Base-by-base conservation (phyloP, 441 rosid species). In the Gossypium schwendimanii region DNA sequence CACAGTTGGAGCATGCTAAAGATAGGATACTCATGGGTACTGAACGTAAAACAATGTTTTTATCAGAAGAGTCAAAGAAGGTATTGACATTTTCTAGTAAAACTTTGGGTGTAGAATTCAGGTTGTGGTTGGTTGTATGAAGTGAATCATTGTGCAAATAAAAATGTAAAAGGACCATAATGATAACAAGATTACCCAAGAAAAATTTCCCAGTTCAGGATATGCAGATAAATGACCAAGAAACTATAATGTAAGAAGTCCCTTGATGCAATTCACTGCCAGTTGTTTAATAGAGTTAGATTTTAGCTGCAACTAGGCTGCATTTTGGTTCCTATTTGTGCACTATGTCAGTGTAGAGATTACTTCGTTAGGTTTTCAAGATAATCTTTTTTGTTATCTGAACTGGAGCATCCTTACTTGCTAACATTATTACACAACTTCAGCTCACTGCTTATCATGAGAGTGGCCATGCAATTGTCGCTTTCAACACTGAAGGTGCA, bases 391-490 rank as follows among this genome's bases (percentile, higher is more conserved):
- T 14, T 57, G 67, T 71, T 63, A 59, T 23, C 39, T 52, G 9
- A 53, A 73, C 41, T 36, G 36, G 63, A 47, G 69, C 77, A 23
- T 63, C 52, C 26, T 31, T 69, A 36, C 62, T 77, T 72, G 24
- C 67, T 77, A 68, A 78, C 33, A 23, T 70, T 39, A n/a, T 54
- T 20, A 7, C 21, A 3, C 59, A 45, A 63, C 77, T 75, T 63
- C 89, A 95, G 99, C 90, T 95, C 75, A 93, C 98, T 62, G 99
- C 99, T 14, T 95, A 91, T 82, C 99, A 95, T 79, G 98, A 93
- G 89, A 93, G 99, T 66, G 98, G 97, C 44, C 99, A 96, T 84
- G 99, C 99, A 75, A 87, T 96, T 61, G 97, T 90, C 44, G 99
- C 99, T 69, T 83, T 90, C 64, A 90, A 89, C 77, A 96, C 97